Evolutionary conservation across 169 alveolate species (phyloP).

Genomic region (Plasmodium reichenowi): DNA sequence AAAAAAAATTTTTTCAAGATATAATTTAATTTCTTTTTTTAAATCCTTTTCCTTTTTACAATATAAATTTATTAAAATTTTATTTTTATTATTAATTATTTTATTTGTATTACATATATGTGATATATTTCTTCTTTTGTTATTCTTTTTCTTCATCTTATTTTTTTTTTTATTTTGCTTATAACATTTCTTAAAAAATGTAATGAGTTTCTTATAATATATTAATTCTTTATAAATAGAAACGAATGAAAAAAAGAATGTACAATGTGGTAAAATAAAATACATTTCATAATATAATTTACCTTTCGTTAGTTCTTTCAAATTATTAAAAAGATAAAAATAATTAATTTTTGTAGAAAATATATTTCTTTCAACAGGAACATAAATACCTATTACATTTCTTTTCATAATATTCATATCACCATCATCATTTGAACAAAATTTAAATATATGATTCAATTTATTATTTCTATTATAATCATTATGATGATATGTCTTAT

Average conservation of each 20-base stretch:
- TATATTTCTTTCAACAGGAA: slow-evolving; percentile 45
- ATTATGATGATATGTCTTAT: background rate
- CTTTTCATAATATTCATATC: slow-evolving; percentile 47
- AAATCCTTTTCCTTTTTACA: slow-evolving; percentile 2
- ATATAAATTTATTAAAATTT: slow-evolving; percentile 27
- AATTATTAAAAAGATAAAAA: slow-evolving; percentile 57
- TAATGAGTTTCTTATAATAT: slow-evolving; percentile 48
- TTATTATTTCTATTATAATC: background rate
- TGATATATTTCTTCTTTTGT: background rate
- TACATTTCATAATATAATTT: slow-evolving; percentile 54
- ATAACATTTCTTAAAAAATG: slow-evolving; percentile 3
- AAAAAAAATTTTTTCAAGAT: slow-evolving; percentile 33
- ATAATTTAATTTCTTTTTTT: slow-evolving; percentile 28
- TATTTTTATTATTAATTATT: slow-evolving; percentile 17
- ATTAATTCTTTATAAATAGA: slow-evolving; percentile 45
- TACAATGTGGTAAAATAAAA: slow-evolving; percentile 51
- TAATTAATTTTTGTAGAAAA: slow-evolving; percentile 51
- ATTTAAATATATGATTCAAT: slow-evolving; percentile 31
- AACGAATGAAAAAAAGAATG: slow-evolving; percentile 37
- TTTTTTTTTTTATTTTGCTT: background rate
- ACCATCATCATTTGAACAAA: slow-evolving; percentile 53
- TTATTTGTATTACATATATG: background rate
- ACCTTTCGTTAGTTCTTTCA: slow-evolving; percentile 52
- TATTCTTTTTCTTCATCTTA: slow-evolving; percentile 1
- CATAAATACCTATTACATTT: slow-evolving; percentile 57